Conservation (phyloP, 2,329 filamentous ascomycete species). For the Neocucurbitaria cava region DNA sequence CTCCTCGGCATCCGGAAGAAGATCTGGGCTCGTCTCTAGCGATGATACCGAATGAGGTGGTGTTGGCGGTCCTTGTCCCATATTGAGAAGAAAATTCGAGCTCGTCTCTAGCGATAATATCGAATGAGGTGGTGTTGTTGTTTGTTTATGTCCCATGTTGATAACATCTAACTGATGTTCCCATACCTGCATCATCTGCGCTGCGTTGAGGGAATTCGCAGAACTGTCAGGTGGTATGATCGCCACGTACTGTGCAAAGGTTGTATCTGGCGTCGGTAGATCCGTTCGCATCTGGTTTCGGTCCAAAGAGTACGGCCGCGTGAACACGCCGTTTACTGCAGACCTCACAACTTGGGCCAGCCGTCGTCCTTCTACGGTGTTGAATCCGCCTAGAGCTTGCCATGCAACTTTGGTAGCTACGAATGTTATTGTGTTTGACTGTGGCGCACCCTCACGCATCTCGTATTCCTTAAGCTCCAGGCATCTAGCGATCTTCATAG, state of each 20-base stretch:
- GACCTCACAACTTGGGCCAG: constrained; percentile 21
- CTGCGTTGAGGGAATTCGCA: background rate
- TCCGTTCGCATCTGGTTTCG: background rate
- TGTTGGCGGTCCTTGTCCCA: no score
- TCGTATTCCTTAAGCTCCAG: constrained; percentile 30
- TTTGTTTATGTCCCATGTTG: background rate
- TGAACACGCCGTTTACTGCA: constrained; percentile 15
- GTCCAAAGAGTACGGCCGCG: background rate
- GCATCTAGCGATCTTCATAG: constrained; percentile 23
- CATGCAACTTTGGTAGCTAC: constrained; percentile 36
- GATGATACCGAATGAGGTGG: no score
- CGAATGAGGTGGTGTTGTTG: background rate
- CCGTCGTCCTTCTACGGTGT: constrained; percentile 27
- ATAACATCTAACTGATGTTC: background rate
- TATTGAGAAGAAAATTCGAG: no score
- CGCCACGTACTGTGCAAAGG: background rate
- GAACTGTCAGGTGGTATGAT: background rate
- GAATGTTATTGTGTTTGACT: constrained; percentile 34
- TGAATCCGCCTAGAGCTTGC: constrained; percentile 32
- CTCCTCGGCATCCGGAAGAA: no score
- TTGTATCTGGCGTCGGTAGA: background rate
- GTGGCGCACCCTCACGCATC: constrained; percentile 17
- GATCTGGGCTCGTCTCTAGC: no score
- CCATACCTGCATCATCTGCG: background rate
- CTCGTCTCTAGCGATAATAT: background rate